Percentiles rank a stretch among this genome's conserved stretches.
phyloP scores from a whole-genome alignment of 1,284 basidiomycete genomes.

The Sanguinoderma infundibulare region DNA sequence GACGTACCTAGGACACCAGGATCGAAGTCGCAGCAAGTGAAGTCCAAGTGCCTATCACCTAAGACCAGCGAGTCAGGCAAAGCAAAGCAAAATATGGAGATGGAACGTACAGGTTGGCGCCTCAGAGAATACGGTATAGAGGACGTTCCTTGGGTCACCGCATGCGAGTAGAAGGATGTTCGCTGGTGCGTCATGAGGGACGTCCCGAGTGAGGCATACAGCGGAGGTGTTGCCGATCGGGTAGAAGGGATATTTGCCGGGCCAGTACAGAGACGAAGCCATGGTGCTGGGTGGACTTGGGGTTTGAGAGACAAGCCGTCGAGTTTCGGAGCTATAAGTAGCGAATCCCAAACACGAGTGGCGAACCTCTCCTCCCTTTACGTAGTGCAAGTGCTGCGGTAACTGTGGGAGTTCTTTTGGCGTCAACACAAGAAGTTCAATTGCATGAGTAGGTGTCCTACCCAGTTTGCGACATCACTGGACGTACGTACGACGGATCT shows the following conservation, averaged over 20 bases:
- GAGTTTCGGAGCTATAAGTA: background rate
- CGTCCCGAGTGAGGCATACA: conserved; percentile 48
- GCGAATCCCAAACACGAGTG: background rate
- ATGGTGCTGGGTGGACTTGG: conserved; percentile 16
- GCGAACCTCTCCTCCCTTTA: background rate
- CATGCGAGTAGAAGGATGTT: conserved; percentile 57
- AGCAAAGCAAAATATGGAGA: background rate
- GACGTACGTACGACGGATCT: too few species aligned
- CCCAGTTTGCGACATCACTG: background rate
- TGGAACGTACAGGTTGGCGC: conserved; percentile 16
- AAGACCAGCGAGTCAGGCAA: background rate
- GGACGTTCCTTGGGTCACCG: conserved; percentile 59
- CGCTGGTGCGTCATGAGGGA: conserved; percentile 50
- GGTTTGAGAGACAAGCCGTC: background rate
- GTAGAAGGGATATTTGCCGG: conserved; percentile 52
- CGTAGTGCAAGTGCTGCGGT: background rate
- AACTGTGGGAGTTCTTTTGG: background rate
- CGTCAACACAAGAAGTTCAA: background rate
- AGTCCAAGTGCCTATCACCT: conserved; percentile 49
- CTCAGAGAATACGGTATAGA: conserved; percentile 48
- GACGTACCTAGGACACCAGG: conserved; percentile 56
- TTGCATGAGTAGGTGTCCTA: background rate
- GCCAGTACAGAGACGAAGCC: conserved; percentile 44
- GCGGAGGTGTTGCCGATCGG: conserved; percentile 62
- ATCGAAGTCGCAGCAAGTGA: conserved; percentile 65